Percentiles rank a stretch among this genome's conserved stretches.
phyloP scores from a whole-genome alignment of 2,329 filamentous ascomycete species.

The Ophiostoma himal-ulmi region DNA sequence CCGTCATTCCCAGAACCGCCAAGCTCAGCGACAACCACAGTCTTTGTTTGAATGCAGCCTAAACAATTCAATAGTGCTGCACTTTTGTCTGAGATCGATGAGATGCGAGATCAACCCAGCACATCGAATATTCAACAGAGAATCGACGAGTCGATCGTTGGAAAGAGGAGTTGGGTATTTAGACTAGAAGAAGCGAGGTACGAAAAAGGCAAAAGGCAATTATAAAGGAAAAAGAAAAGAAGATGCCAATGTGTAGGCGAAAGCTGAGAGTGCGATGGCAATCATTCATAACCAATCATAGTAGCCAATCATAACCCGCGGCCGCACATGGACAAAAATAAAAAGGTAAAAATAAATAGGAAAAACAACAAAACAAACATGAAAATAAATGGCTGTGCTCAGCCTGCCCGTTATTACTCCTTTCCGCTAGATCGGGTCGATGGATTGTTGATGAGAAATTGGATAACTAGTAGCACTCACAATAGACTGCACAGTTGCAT shows the following conservation, averaged over 20 bases:
- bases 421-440: background rate
- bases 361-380: background rate
- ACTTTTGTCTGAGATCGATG: constrained; percentile 3
- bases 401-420: background rate
- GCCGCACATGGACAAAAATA: background rate
- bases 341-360: background rate
- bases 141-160: too few species aligned
- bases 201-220: too few species aligned
- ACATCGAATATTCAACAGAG: background rate
- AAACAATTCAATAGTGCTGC: background rate
- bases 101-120: background rate
- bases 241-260: too few species aligned
- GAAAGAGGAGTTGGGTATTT: too few species aligned
- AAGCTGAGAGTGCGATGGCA: background rate
- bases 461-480: too few species aligned
- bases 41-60: background rate
- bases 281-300: background rate
- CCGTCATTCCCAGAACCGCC: background rate
- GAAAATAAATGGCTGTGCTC: background rate
- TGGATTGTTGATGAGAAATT: too few species aligned
- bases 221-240: too few species aligned
- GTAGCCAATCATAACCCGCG: background rate
- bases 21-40: background rate
- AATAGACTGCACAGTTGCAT: background rate
- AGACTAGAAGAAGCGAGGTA: too few species aligned